Evolutionary conservation across 2,329 filamentous ascomycete genomes (phyloP).

Genomic region (Beauveria pseudobassiana): DNA sequence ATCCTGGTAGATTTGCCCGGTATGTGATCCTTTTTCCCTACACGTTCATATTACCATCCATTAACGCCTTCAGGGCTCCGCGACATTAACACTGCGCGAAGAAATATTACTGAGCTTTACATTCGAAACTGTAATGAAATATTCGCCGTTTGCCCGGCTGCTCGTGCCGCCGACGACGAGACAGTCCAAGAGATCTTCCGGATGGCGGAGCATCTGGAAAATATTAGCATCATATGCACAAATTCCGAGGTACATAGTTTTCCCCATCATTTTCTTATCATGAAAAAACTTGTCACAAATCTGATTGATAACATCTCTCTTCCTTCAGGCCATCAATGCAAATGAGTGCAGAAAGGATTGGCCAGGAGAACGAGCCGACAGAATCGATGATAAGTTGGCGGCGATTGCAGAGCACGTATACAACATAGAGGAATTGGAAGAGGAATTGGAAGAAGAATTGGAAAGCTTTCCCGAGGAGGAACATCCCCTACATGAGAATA

Average conservation of each 20-base stretch:
- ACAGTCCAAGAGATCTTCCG: conserved; percentile 34
- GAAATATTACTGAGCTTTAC: conserved; percentile 37
- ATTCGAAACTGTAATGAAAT: conserved; percentile 38
- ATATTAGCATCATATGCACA: conserved; percentile 37
- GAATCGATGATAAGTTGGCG: conserved; percentile 11
- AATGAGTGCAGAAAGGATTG: conserved; percentile 27
- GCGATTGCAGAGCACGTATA: not conserved
- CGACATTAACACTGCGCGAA: conserved; percentile 37
- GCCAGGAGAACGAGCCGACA: conserved; percentile 16
- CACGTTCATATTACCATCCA: not conserved
- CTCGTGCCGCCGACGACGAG: conserved; percentile 33
- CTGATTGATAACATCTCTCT: not conserved
- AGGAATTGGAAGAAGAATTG: too few relatives aligned
- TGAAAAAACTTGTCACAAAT: not conserved
- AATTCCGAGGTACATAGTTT: conserved; percentile 28
- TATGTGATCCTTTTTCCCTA: conserved; percentile 17
- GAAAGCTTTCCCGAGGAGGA: not conserved
- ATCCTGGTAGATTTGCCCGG: conserved; percentile 42
- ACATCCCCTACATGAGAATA: not conserved
- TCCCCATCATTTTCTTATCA: not conserved
- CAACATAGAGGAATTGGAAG: conserved; percentile 4
- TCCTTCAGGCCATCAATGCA: conserved; percentile 23
- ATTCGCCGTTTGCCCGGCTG: conserved; percentile 35
- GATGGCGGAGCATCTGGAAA: conserved; percentile 29
- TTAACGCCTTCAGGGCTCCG: conserved; percentile 30